Evolutionary conservation across 1,139 yeast species (phyloP).

Genomic region (Taphrina pruni): DNA sequence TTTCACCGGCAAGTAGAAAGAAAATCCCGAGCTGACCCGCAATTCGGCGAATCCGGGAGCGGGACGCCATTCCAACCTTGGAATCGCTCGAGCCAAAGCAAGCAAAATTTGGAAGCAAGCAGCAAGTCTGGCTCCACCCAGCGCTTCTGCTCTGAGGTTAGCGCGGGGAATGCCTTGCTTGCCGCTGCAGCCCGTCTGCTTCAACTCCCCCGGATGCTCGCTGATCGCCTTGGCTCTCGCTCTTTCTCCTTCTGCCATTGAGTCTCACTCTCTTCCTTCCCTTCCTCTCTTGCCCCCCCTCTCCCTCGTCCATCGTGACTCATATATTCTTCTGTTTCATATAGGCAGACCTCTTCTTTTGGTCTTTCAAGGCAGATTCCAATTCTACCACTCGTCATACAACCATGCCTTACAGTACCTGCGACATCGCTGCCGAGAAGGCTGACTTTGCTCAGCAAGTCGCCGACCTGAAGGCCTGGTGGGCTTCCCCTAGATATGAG

Average conservation of each 20-base stretch:
- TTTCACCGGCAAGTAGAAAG: too few species aligned
- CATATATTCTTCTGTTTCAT: background rate
- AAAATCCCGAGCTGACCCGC: background rate
- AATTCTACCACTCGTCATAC: background rate
- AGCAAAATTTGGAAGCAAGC: background rate
- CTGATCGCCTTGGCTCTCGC: background rate
- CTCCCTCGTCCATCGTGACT: background rate
- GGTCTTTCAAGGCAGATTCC: too few species aligned
- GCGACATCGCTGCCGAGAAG: slow-evolving; percentile 68
- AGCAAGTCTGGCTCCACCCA: too few species aligned
- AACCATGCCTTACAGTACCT: slow-evolving; percentile 57
- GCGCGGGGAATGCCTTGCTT: too few species aligned
- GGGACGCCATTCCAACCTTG: background rate
- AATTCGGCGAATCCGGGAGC: background rate
- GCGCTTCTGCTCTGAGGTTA: too few species aligned
- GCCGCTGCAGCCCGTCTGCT: too few species aligned
- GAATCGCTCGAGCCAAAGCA: background rate
- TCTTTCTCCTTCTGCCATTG: background rate
- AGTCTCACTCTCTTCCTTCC: background rate
- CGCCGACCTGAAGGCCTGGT: slow-evolving; percentile 79
- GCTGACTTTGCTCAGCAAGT: slow-evolving; percentile 71
- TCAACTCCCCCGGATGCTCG: background rate
- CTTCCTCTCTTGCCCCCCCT: slow-evolving; percentile 1
- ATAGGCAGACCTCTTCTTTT: too few species aligned
- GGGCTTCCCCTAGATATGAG: slow-evolving; percentile 90